Evolutionary conservation across 2,329 filamentous ascomycete species (phyloP).

Genomic region (Monilinia vaccinii-corymbosi): DNA sequence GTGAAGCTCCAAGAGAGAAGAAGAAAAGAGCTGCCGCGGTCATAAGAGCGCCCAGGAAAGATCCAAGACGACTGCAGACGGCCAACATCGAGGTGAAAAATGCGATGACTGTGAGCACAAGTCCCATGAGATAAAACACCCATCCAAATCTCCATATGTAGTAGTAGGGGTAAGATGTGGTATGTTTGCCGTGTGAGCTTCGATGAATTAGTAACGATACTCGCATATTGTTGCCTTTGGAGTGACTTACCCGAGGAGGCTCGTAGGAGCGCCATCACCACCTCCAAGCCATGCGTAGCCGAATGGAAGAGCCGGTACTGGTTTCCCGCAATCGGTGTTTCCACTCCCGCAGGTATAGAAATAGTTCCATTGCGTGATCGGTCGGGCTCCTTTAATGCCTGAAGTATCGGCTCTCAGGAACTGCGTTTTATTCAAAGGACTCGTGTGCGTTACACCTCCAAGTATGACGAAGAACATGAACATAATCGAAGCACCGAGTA

Average conservation of each 20-base stretch:
- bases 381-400: constrained; percentile 57
- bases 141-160: constrained; percentile 88
- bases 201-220: constrained; percentile 6
- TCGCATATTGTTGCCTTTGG: too few relatives aligned
- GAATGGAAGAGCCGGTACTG: constrained; percentile 57
- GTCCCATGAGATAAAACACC: constrained; percentile 77
- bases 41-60: constrained; percentile 54
- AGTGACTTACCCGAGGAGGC: constrained; percentile 42
- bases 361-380: constrained; percentile 76
- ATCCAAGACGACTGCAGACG: constrained; percentile 61
- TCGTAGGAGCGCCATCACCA: constrained; percentile 39
- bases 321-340: constrained; percentile 54
- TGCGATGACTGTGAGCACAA: constrained; percentile 65
- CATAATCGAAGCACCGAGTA: constrained; percentile 52
- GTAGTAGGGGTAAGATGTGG: constrained; percentile 56
- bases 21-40: constrained; percentile 55
- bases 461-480: constrained; percentile 59
- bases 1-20: constrained; percentile 53
- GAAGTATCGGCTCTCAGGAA: constrained; percentile 75
- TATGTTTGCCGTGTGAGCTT: constrained; percentile 44
- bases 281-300: constrained; percentile 61
- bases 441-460: constrained; percentile 44
- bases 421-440: constrained; percentile 65
- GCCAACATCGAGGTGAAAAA: constrained; percentile 62
- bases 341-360: constrained; percentile 69